phyloP scores from a whole-genome alignment of 345 rosid species.

The Euclidium syriacum region DNA sequence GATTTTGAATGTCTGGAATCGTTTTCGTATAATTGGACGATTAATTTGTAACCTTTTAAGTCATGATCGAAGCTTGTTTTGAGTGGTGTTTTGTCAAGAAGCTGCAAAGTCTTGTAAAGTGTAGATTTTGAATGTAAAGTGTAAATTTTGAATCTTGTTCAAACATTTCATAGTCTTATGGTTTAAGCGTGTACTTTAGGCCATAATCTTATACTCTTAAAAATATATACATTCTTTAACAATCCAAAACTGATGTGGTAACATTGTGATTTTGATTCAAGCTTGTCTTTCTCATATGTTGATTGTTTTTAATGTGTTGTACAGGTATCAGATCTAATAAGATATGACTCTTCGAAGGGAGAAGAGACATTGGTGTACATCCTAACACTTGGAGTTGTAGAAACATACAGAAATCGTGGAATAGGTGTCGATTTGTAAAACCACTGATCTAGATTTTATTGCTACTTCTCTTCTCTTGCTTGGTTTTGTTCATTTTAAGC shows the following conservation, averaged over 20 bases:
- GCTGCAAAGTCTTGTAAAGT: background rate
- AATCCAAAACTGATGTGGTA: background rate
- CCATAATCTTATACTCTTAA: no score
- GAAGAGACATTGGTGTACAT: slow-evolving; percentile 82
- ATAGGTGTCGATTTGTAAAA: slow-evolving; percentile 47
- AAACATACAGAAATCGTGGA: slow-evolving; percentile 72
- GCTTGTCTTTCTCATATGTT: background rate
- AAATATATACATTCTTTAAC: no score
- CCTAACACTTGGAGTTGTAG: slow-evolving; percentile 86
- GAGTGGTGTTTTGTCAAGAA: background rate
- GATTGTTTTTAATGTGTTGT: background rate
- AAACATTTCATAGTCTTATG: background rate
- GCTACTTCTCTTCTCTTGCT: slow-evolving; percentile 1
- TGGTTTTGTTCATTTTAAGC: slow-evolving; percentile 9
- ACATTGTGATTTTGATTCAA: background rate
- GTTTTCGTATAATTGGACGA: background rate
- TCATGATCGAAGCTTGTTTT: background rate
- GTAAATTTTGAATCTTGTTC: background rate
- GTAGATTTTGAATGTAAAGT: background rate
- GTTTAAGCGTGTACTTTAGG: background rate
- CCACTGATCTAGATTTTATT: background rate
- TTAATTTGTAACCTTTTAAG: background rate
- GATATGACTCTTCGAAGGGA: slow-evolving; percentile 57
- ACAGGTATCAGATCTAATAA: slow-evolving; percentile 82
- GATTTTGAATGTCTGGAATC: slow-evolving; percentile 1